phyloP scores from a whole-genome alignment of 73 alveolate genomes.

The Uronychia binucleata region DNA sequence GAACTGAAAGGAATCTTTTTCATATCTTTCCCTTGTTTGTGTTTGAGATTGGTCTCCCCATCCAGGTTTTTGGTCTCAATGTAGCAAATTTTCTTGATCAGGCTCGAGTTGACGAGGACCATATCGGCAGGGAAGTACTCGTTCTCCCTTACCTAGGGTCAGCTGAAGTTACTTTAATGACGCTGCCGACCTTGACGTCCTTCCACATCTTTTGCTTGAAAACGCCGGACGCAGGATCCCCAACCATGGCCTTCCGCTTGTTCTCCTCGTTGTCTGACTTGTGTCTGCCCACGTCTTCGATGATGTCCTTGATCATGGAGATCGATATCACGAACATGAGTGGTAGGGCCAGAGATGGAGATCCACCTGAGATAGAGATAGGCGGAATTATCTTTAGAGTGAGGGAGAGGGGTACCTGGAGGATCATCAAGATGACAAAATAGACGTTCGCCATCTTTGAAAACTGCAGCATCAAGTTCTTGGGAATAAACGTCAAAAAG shows the following conservation, averaged over 20 bases:
- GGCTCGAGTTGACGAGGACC: slow-evolving; percentile 83
- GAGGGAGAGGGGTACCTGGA: slow-evolving; percentile 51
- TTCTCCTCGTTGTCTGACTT: slow-evolving; percentile 86
- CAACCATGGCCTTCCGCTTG: slow-evolving; percentile 30
- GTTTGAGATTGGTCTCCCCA: slow-evolving; percentile 97
- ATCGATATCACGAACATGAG: slow-evolving; percentile 80
- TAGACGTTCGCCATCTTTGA: slow-evolving; percentile 71
- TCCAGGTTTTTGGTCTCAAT: slow-evolving; percentile 97
- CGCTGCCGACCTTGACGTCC: slow-evolving; percentile 85
- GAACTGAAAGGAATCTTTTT: too few relatives aligned
- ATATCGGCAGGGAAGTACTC: slow-evolving; percentile 94
- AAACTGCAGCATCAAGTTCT: slow-evolving; percentile 65
- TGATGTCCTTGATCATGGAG: slow-evolving; percentile 90
- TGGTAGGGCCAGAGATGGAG: slow-evolving; percentile 91
- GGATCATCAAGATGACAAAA: slow-evolving; percentile 65
- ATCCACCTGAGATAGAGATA: slow-evolving; percentile 85
- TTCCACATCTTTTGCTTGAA: slow-evolving; percentile 76
- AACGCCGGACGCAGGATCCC: slow-evolving; percentile 41
- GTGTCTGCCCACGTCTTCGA: slow-evolving; percentile 87
- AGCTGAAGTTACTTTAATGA: slow-evolving; percentile 64
- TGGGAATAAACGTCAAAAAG: slow-evolving; percentile 57
- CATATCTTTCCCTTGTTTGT: slow-evolving; percentile 73
- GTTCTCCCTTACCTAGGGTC: slow-evolving; percentile 50
- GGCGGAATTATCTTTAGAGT: slow-evolving; percentile 68
- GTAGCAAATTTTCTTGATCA: slow-evolving; percentile 79